Percentiles rank a stretch among this genome's conserved stretches.
These are phyloP conservation scores for Sporisorium sorghi DNA, from an alignment of 1,284 basidiomycete species.

Conservation along the genomic window DNA sequence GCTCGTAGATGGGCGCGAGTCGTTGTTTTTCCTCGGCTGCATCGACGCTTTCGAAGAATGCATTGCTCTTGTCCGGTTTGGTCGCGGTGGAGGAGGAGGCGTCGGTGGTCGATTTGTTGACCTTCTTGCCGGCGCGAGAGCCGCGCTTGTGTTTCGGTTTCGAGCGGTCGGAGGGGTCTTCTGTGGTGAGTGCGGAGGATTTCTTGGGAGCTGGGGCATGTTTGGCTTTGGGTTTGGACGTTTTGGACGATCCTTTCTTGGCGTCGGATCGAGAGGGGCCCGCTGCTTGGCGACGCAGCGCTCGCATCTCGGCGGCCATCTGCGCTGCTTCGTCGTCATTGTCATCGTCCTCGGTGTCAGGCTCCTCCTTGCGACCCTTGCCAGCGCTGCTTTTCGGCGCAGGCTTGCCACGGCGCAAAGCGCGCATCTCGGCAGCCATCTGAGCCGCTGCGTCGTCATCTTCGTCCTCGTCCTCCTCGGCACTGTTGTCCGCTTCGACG, in stretches of 20 bases:
- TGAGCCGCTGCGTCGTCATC: slow-evolving; percentile 28
- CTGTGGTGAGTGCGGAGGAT: slow-evolving; percentile 5
- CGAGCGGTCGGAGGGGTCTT: slow-evolving; percentile 10
- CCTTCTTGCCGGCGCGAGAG: slow-evolving; percentile 37
- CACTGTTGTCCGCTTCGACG: slow-evolving; percentile 1
- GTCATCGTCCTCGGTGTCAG: slow-evolving; percentile 19
- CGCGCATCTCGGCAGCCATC: slow-evolving; percentile 32
- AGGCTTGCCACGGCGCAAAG: slow-evolving; percentile 23
- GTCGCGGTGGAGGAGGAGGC: neutral
- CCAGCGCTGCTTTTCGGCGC: neutral
- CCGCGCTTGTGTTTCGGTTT: slow-evolving; percentile 41
- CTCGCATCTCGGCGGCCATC: slow-evolving; percentile 45
- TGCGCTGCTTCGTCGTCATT: slow-evolving; percentile 39
- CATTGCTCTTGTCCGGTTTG: slow-evolving; percentile 5
- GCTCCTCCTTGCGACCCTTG: slow-evolving; percentile 7
- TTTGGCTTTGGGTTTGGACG: slow-evolving; percentile 15
- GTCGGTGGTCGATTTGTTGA: slow-evolving; percentile 15
- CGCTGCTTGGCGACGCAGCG: slow-evolving; percentile 27
- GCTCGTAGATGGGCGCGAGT: slow-evolving; percentile 43
- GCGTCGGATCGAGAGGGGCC: neutral
- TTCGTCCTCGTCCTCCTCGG: slow-evolving; percentile 11
- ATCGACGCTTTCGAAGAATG: slow-evolving; percentile 48
- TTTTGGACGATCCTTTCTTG: slow-evolving; percentile 14
- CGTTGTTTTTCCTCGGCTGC: slow-evolving; percentile 30
- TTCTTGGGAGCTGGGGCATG: neutral